phyloP scores from a whole-genome alignment of 345 rosid species.

The Aquilaria malaccensis region DNA sequence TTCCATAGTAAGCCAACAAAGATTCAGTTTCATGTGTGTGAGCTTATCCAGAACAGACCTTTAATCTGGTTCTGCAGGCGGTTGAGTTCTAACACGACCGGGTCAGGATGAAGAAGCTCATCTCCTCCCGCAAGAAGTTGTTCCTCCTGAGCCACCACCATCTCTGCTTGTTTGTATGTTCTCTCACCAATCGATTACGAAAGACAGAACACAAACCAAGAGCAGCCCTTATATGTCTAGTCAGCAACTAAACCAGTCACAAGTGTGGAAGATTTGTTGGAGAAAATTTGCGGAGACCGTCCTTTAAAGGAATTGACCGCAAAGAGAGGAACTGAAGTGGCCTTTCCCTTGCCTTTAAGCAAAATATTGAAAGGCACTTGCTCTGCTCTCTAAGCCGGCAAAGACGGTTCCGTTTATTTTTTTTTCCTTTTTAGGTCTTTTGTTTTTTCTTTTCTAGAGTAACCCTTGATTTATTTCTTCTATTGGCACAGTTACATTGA shows the following conservation, averaged over 20 bases:
- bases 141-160: conserved; percentile 38
- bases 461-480: too few relatives aligned
- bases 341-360: conserved; percentile 59
- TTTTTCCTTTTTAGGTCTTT: conserved; percentile 18
- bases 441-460: conserved; percentile 9
- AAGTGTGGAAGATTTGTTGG: conserved; percentile 5
- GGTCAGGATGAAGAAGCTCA: conserved; percentile 38
- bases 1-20: too few relatives aligned
- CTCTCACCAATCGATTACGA: background rate
- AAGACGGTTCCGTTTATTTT: conserved; percentile 31
- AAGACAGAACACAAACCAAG: conserved; percentile 2
- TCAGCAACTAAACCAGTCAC: too few relatives aligned
- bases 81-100: conserved; percentile 62
- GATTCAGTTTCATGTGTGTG: too few relatives aligned
- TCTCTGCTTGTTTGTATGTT: conserved; percentile 6
- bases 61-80: conserved; percentile 57
- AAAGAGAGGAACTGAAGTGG: conserved; percentile 25
- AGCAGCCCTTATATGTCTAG: background rate
- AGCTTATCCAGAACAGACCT: conserved; percentile 30
- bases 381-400: conserved; percentile 36
- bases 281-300: conserved; percentile 30
- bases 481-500: too few relatives aligned
- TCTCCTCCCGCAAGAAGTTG: conserved; percentile 33
- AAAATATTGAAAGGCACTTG: conserved; percentile 30
- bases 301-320: conserved; percentile 54